Evolutionary conservation across 345 rosid genomes (phyloP), one percentile per base, ranked within the genome.

Genomic region (Odontarrhena argentea): DNA sequence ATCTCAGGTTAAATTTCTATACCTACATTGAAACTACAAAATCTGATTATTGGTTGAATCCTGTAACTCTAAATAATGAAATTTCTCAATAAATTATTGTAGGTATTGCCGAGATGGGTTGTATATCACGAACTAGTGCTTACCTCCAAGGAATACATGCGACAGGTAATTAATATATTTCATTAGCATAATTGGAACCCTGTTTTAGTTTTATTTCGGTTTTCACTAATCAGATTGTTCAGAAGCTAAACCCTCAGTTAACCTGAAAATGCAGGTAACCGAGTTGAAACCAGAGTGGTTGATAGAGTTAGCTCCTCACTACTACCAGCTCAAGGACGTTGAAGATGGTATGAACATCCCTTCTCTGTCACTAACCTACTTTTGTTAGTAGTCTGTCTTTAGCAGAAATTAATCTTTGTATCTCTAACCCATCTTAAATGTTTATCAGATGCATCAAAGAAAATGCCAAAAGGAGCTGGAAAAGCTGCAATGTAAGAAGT

Each of bases 251-350:
- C 24, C 2, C 22, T 8, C 9, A 35, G 4, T 44, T 24, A 64
- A 56, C 6, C 46, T 7, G 1, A 49, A 58, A 73, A 34, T 12
- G 50, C 83, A 94, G 97, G 96, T 89, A 35, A 87, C 96, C 9
- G 97, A 95, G 71, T 86, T 91, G 70, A 95, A 89, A 77, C 99
- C 99, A 4, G 99, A 95, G 42, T 95, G 99, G 97, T 81, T 95
- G 79, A 88, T 91, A 49, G 99, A 95, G 79, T 86, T 91, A 76
- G 97, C 96, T 12, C 99, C 97, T 1, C 97, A 95, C 65, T 95
- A 76, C 74, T 95, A 91, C 83, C 96, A 95, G 81, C 66, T 73
- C 76, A 91, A 95, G 84, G 99, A 95, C 67, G 99, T 95, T 28
- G 99, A 95, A 75, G 99, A 95, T 75, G 38, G 97, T 94, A 84